Evolutionary conservation across 768 basidiomycete species (phyloP).

Genomic region (Tricholomella constricta): DNA sequence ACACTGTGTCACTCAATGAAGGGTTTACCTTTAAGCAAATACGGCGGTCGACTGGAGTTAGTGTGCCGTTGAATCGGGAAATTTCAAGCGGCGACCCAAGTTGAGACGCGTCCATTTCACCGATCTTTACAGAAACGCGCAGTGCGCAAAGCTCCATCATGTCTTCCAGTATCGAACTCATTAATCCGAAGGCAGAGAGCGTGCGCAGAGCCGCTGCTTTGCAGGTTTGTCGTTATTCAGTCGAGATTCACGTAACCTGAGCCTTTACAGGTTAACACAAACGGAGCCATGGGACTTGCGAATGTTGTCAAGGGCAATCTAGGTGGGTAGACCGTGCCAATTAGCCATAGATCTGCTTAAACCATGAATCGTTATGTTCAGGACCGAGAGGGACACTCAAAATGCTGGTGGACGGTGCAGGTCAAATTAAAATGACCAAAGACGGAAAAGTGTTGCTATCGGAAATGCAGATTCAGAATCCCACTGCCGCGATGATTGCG

Average conservation of each 20-base stretch:
- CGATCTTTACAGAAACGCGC: constrained; percentile 24
- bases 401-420: constrained; percentile 98
- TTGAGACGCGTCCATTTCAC: constrained; percentile 20
- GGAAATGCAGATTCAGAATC: constrained; percentile 99
- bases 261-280: constrained; percentile 74
- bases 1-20: too few relatives aligned
- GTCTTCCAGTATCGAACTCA: constrained; percentile 87
- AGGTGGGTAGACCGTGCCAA: constrained; percentile 50
- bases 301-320: constrained; percentile 97
- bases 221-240: constrained; percentile 56
- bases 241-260: constrained; percentile 10
- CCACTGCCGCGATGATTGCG: constrained; percentile 98
- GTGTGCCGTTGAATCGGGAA: too few relatives aligned
- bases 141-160: constrained; percentile 35
- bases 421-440: constrained; percentile 99
- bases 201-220: constrained; percentile 87
- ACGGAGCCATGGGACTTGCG: constrained; percentile 95
- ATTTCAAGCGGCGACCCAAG: constrained; percentile 32
- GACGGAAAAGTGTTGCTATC: constrained; percentile 98
- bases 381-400: constrained; percentile 97
- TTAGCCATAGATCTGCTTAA: background rate
- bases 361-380: constrained; percentile 30
- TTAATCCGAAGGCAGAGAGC: constrained; percentile 96
- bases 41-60: too few relatives aligned
- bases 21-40: too few relatives aligned